These are phyloP conservation scores for Dictyostelium brefeldianum DNA, from an alignment of 78 protist species.

Conservation along the genomic window DNA sequence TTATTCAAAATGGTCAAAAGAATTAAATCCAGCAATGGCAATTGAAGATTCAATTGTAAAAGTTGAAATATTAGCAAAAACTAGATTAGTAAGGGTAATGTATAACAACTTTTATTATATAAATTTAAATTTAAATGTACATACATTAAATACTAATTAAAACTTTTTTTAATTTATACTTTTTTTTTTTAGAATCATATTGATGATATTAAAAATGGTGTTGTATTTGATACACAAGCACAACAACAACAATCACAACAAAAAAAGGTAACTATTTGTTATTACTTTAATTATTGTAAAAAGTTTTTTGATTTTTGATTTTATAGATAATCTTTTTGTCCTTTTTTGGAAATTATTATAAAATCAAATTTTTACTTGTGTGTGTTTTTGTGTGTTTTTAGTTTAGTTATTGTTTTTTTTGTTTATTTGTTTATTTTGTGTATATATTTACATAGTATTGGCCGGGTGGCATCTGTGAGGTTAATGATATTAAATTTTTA, in stretches of 20 bases:
- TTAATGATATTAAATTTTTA: neutral
- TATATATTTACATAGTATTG: too few relatives aligned
- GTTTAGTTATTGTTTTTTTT: neutral
- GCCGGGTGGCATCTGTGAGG: conserved; percentile 38
- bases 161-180: neutral
- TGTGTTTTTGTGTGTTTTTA: neutral
- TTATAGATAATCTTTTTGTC: too few relatives aligned
- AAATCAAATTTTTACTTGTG: neutral
- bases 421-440: too few relatives aligned
- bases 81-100: conserved; percentile 9
- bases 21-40: neutral
- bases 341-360: neutral
- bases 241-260: too few relatives aligned
- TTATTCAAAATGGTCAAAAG: conserved; percentile 16
- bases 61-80: neutral
- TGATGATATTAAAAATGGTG: conserved; percentile 36
- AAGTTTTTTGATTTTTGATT: neutral
- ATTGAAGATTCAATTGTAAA: conserved; percentile 35
- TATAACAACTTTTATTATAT: neutral
- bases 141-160: neutral
- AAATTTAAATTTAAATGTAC: neutral
- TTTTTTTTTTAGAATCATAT: conserved; percentile 4
- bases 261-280: too few relatives aligned
- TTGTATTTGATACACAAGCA: neutral
- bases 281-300: neutral